Evolutionary conservation across 2,329 filamentous ascomycete species (phyloP).

Genomic region (Fusarium palustre): DNA sequence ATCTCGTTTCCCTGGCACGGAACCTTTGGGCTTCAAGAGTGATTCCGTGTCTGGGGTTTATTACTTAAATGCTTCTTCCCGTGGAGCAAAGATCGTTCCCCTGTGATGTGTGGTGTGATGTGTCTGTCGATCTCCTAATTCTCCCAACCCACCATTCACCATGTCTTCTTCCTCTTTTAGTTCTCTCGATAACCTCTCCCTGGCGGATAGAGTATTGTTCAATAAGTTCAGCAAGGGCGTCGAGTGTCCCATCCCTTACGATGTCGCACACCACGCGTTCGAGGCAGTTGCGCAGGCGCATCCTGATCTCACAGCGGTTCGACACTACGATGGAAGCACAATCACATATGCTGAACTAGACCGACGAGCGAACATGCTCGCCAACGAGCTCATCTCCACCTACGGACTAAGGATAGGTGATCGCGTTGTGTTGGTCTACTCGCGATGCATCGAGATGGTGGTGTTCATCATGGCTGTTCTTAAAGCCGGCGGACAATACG

Average conservation of each 20-base stretch:
- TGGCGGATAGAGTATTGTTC: slow-evolving; percentile 32
- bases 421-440: slow-evolving; percentile 39
- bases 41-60: background rate
- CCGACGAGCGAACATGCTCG: slow-evolving; percentile 34
- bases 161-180: slow-evolving; percentile 32
- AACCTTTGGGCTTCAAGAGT: background rate
- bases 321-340: slow-evolving; percentile 34
- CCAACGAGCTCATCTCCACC: slow-evolving; percentile 22
- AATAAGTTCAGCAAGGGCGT: slow-evolving; percentile 33
- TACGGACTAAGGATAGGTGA: slow-evolving; percentile 27
- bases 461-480: slow-evolving; percentile 36
- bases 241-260: slow-evolving; percentile 18
- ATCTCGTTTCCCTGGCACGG: background rate
- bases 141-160: background rate
- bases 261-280: slow-evolving; percentile 35
- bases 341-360: slow-evolving; percentile 36
- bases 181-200: slow-evolving; percentile 31
- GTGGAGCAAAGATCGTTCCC: background rate
- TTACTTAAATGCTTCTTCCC: slow-evolving; percentile 8
- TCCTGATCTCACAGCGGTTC: slow-evolving; percentile 24
- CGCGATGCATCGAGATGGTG: slow-evolving; percentile 36
- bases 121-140: background rate
- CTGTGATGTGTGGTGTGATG: background rate
- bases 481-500: slow-evolving; percentile 35
- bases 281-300: slow-evolving; percentile 38